Percentiles rank a stretch among this genome's conserved stretches.
Conservation (phyloP, 2,329 filamentous ascomycete genomes). For the Hymenoscyphus fraxineus region DNA sequence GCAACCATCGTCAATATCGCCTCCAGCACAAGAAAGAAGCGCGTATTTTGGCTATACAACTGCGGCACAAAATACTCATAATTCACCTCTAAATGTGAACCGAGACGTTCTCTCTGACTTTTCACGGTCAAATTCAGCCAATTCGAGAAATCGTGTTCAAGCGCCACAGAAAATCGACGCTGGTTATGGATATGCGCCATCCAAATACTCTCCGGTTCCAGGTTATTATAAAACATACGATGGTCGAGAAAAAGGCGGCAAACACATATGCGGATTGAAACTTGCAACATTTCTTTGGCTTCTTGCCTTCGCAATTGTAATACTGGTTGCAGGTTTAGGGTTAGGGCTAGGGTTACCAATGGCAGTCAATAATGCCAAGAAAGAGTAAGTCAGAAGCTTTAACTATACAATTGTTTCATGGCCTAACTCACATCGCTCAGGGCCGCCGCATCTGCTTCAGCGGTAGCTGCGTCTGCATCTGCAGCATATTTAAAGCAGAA, state of each 20-base stretch:
- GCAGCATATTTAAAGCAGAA: background rate
- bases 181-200: background rate
- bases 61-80: too few species aligned
- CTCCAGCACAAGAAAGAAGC: too few species aligned
- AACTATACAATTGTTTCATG: background rate
- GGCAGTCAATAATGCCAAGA: slow-evolving; percentile 20
- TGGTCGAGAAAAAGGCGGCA: background rate
- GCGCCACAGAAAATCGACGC: background rate
- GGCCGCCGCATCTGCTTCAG: background rate
- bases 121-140: background rate
- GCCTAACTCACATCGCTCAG: background rate
- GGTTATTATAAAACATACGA: background rate
- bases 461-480: background rate
- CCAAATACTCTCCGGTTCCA: background rate
- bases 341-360: slow-evolving; percentile 19
- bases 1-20: background rate
- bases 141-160: background rate
- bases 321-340: slow-evolving; percentile 18
- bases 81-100: background rate
- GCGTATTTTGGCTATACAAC: too few species aligned
- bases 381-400: background rate
- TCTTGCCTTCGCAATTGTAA: slow-evolving; percentile 16
- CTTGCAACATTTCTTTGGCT: slow-evolving; percentile 14
- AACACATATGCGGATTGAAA: slow-evolving; percentile 14
- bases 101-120: background rate